Percentiles rank a stretch among this genome's conserved stretches.
Evolutionary conservation across 768 basidiomycete genomes (phyloP).

Genomic region (Phylloporus arenicola): DNA sequence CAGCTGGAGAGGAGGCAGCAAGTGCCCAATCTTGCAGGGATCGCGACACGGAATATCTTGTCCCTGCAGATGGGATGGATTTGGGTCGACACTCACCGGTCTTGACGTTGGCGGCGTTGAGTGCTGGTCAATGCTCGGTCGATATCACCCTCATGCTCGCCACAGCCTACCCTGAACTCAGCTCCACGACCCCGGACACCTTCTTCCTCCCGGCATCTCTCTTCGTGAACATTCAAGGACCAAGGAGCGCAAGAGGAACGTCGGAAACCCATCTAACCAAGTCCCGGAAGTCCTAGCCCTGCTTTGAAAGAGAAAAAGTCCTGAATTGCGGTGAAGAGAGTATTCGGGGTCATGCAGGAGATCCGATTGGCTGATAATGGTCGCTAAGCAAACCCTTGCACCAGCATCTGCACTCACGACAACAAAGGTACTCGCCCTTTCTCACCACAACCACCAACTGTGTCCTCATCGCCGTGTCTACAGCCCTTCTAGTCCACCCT

Average conservation of each 20-base stretch:
- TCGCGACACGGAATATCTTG: not conserved
- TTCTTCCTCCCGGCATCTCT: not conserved
- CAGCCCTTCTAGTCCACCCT: constrained; percentile 7
- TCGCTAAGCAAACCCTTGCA: constrained; percentile 5
- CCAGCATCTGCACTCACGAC: constrained; percentile 2
- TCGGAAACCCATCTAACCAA: too few species aligned
- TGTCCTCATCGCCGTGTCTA: not conserved
- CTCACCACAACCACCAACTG: not conserved
- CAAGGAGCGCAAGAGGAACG: not conserved
- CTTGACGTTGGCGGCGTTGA: constrained; percentile 27
- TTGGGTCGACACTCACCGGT: constrained; percentile 32
- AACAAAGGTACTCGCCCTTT: constrained; percentile 2
- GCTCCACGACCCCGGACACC: constrained; percentile 19
- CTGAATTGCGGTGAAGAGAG: not conserved
- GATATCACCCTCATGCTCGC: not conserved
- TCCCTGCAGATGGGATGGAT: not conserved
- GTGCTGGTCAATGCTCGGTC: constrained; percentile 12
- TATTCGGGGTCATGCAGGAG: constrained; percentile 13
- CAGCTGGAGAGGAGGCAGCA: constrained; percentile 31
- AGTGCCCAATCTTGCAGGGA: not conserved
- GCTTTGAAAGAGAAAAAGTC: not conserved
- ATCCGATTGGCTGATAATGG: constrained; percentile 2
- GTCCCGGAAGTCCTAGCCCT: not conserved
- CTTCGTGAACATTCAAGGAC: not conserved
- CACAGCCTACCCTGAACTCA: constrained; percentile 28